A percentile compares a stretch with the other conserved stretches of the same genome.
phyloP scores from a whole-genome alignment of 805 yeast species.

The Saccharomycopsis sp. region DNA sequence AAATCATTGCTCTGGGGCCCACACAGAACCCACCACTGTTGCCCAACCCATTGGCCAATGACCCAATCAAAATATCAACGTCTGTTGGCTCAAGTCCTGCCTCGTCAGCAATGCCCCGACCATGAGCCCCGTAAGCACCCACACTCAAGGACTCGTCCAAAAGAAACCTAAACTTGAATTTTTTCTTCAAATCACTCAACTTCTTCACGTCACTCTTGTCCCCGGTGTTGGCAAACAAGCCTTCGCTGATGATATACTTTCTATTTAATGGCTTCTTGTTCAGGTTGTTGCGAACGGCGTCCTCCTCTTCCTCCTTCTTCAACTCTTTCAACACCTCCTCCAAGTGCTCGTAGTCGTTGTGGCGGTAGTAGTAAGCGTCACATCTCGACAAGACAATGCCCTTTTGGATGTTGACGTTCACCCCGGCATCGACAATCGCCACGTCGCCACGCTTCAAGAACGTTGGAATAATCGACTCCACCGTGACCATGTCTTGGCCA shows the following conservation, averaged over 20 bases:
- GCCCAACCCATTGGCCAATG: slow-evolving; percentile 73
- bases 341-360: slow-evolving; percentile 79
- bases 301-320: slow-evolving; percentile 50
- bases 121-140: slow-evolving; percentile 78
- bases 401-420: slow-evolving; percentile 71
- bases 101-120: slow-evolving; percentile 79
- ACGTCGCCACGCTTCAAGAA: slow-evolving; percentile 93
- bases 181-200: slow-evolving; percentile 64
- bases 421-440: slow-evolving; percentile 77
- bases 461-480: slow-evolving; percentile 84
- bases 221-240: slow-evolving; percentile 73
- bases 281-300: too few species aligned
- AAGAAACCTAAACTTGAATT: slow-evolving; percentile 77
- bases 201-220: slow-evolving; percentile 64
- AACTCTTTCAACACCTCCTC: slow-evolving; percentile 57
- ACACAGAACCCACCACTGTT: slow-evolving; percentile 92
- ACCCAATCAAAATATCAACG: slow-evolving; percentile 79
- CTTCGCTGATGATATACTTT: slow-evolving; percentile 88
- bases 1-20: slow-evolving; percentile 74
- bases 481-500: slow-evolving; percentile 86
- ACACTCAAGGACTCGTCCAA: slow-evolving; percentile 82
- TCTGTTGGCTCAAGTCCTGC: slow-evolving; percentile 49
- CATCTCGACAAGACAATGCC: slow-evolving; percentile 84
- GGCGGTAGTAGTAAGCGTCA: slow-evolving; percentile 63
- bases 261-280: slow-evolving; percentile 80